Evolutionary conservation across 139 green algal species (phyloP), one percentile per base, ranked within the genome.

Genomic region (Desmodesmus armatus): DNA sequence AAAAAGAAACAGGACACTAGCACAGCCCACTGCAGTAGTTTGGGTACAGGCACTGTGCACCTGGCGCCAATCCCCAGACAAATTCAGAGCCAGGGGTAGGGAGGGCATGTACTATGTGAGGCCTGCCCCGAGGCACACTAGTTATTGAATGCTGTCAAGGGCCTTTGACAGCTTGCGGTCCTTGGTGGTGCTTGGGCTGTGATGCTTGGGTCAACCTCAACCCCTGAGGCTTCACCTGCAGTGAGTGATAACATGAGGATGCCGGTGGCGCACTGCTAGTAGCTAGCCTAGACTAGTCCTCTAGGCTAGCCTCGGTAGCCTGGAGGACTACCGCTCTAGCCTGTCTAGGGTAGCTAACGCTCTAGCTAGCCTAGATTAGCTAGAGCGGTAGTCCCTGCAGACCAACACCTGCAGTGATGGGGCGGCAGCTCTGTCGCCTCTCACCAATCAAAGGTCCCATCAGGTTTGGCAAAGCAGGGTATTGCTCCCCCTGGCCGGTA

Each of bases 401-500:
- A 31, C 25, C 17, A 67, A 2, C 58, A n/a, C 58, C 13, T 31
- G 58, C 21, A 67, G 27, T 40, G 63, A 72, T 43, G 6, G 63
- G 7, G 27, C n/a, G n/a, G n/a, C n/a, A n/a, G n/a, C n/a, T n/a
- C n/a, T 41, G 11, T 5, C 5, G 29, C 40, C 19, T 29, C 72
- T 43, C 43, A 80, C 73, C 73, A 69, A 11, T 80, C 19, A 11
- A 49, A 80, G 6, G 31, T 25, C 2, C 73, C 73, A 43, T 80
- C 47, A 19, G 47, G 73, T 19, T 5, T 7, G 17, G 15, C 35
- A 23, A 67, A n/a, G 49, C 73, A 80, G 31, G 73, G 73, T 31
- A 80, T 17, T 6, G 73, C 73, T 35, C 31, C 73, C 35, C 73
- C 73, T 67, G 73, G 44, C 44, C 73, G 37, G 31, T 80, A 80